phyloP scores from a whole-genome alignment of 805 yeast species.

The Saccharomycopsis fermentans region DNA sequence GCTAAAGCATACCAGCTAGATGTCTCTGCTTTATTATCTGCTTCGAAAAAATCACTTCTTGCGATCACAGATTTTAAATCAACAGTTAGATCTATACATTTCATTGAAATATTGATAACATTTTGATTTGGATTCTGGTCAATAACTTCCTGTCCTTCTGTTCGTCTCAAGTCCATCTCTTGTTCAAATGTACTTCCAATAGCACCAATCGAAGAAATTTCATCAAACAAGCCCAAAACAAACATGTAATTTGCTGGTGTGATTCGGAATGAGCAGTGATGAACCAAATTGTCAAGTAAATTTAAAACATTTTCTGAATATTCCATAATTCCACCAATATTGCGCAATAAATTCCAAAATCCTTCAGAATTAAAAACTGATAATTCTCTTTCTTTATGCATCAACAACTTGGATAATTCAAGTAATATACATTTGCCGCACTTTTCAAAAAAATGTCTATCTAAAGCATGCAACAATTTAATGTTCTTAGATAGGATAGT shows the following conservation, averaged over 20 bases:
- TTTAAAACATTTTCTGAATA: conserved; percentile 35
- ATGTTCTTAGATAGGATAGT: neutral
- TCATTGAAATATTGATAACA: conserved; percentile 47
- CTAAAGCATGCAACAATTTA: conserved; percentile 2
- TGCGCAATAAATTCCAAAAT: conserved; percentile 47
- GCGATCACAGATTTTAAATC: conserved; percentile 33
- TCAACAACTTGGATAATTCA: neutral
- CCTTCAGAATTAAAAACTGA: conserved; percentile 14
- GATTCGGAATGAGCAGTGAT: conserved; percentile 28
- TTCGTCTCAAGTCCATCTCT: conserved; percentile 37
- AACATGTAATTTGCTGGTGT: conserved; percentile 47
- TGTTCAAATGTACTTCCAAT: conserved; percentile 70
- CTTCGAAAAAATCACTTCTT: conserved; percentile 26
- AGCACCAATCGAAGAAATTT: conserved; percentile 73
- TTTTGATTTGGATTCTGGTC: conserved; percentile 37
- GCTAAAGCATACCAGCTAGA: conserved; percentile 44
- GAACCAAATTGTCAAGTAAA: conserved; percentile 36
- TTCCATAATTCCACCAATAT: conserved; percentile 35
- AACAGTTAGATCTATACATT: conserved; percentile 52
- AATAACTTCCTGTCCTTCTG: conserved; percentile 23
- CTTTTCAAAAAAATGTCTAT: neutral
- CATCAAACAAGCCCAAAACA: conserved; percentile 63
- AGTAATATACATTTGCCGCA: neutral
- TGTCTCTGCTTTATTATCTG: conserved; percentile 24
- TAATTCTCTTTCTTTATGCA: neutral